phyloP scores from a whole-genome alignment of 2,329 filamentous ascomycete genomes.

The Colletotrichum musicola region DNA sequence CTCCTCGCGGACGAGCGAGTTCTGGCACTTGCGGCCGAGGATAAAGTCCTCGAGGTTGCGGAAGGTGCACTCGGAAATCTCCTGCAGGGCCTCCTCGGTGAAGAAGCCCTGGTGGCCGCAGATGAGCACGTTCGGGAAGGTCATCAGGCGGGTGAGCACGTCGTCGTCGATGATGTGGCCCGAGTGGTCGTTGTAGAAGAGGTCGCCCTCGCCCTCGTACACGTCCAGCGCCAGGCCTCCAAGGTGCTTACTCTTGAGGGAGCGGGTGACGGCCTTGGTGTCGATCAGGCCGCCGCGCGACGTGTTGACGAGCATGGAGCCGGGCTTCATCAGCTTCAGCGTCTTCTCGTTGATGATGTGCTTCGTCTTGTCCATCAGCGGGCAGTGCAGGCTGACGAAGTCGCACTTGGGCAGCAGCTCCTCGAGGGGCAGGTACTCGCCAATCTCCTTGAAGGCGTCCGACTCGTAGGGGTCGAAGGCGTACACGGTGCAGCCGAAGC shows the following conservation, averaged over 20 bases:
- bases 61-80: conserved; percentile 73
- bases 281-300: conserved; percentile 75
- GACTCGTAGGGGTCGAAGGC: conserved; percentile 70
- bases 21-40: conserved; percentile 49
- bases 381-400: conserved; percentile 75
- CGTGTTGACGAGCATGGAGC: conserved; percentile 75
- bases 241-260: conserved; percentile 70
- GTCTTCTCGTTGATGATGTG: conserved; percentile 70
- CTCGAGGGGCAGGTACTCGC: conserved; percentile 67
- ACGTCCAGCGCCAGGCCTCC: conserved; percentile 76
- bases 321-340: conserved; percentile 68
- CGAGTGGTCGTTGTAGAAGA: conserved; percentile 77
- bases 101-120: conserved; percentile 79
- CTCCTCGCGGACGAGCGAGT: conserved; percentile 50
- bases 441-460: conserved; percentile 61
- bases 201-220: conserved; percentile 73
- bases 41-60: conserved; percentile 65
- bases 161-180: conserved; percentile 76
- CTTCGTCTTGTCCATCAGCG: conserved; percentile 69
- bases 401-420: conserved; percentile 68
- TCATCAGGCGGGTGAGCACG: conserved; percentile 73
- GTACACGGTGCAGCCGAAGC: conserved; percentile 73
- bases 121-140: conserved; percentile 76
- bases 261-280: conserved; percentile 69
- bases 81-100: conserved; percentile 72